Evolutionary conservation across 2,329 filamentous ascomycete genomes (phyloP), one percentile per base, ranked within the genome.

Genomic region (Myriosclerotinia scirpicola): DNA sequence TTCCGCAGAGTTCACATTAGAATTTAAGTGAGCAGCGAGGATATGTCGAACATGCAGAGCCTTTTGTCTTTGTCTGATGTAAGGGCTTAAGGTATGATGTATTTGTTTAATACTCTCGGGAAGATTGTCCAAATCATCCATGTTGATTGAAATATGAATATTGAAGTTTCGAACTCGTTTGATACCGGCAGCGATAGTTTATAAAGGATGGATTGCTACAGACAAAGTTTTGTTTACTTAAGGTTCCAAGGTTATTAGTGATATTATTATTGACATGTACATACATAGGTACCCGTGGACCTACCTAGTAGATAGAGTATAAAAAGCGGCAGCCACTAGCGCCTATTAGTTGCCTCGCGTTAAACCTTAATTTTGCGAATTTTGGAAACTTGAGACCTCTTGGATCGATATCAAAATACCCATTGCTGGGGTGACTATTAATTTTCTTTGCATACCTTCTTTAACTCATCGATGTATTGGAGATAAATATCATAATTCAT

Each of bases 31-130:
- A 26, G 83, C 79, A 53, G 84, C 81, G 55, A 87, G 73, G 40
- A 87, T 77, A 60, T 82, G 83, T 69, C 84, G 81, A 66, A 89
- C 84, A 56, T 83, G 83, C 46, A 81, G 79, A 59, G 82, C 80
- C 70, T 89, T 84, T 67, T 87, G 84, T 36, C 85, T 81, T 38
- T 83, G 81, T 62, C 84, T 85, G 66, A 88, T 79, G 68, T 81
- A 86, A 5, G 83, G 82, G 44, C 80, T 77, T 30, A 89, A 79
- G 22, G 76, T 77, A 52, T 77, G 76, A 65, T 81, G 79, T 44
- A 84, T 75, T 44, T 76, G 76, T 58, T 78, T 73, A 17, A 81
- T 66, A 15, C 75, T 73, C 20, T 81, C 78, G 26, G 77, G 78
- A 64, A 69, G 75, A 34, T 48, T 14, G 15, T 62, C 55, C 34